These are phyloP conservation scores for Pythium brachiatum DNA, from an alignment of 352 stramenopile genomes.

Conservation along the genomic window DNA sequence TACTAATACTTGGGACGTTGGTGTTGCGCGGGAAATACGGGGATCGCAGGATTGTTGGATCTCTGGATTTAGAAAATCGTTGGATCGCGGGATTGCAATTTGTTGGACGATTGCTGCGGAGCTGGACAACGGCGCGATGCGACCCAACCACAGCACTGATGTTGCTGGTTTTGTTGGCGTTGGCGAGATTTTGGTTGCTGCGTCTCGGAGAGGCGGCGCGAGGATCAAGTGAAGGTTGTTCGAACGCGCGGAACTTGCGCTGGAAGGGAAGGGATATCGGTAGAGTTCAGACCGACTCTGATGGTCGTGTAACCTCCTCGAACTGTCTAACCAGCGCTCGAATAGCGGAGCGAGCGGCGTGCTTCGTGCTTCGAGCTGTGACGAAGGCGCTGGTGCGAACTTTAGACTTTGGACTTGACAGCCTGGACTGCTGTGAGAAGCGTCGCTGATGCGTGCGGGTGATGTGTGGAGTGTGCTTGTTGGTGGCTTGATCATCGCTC, in stretches of 20 bases:
- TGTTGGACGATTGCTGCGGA: background rate
- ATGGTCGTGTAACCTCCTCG: too few relatives aligned
- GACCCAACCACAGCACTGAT: background rate
- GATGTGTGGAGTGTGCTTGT: background rate
- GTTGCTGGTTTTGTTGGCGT: slow-evolving; percentile 1
- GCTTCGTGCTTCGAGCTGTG: background rate
- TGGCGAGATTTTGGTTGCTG: background rate
- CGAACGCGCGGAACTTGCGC: too few relatives aligned
- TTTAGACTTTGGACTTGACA: background rate
- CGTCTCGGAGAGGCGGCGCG: background rate
- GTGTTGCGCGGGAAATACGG: background rate
- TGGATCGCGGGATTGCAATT: background rate
- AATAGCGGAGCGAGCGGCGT: background rate
- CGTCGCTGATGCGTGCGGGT: background rate
- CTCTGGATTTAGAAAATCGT: background rate
- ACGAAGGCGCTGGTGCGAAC: background rate
- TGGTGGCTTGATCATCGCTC: background rate
- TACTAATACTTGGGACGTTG: background rate
- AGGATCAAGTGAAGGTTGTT: background rate
- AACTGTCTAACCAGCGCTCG: too few relatives aligned
- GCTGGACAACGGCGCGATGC: background rate
- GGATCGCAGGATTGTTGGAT: background rate
- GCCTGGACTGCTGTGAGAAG: background rate
- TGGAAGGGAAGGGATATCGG: too few relatives aligned
- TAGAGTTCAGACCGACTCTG: too few relatives aligned